A percentile compares a stretch with the other conserved stretches of the same genome.
phyloP scores from a whole-genome alignment of 2,329 filamentous ascomycete genomes.

The Xylariaceae sp. region DNA sequence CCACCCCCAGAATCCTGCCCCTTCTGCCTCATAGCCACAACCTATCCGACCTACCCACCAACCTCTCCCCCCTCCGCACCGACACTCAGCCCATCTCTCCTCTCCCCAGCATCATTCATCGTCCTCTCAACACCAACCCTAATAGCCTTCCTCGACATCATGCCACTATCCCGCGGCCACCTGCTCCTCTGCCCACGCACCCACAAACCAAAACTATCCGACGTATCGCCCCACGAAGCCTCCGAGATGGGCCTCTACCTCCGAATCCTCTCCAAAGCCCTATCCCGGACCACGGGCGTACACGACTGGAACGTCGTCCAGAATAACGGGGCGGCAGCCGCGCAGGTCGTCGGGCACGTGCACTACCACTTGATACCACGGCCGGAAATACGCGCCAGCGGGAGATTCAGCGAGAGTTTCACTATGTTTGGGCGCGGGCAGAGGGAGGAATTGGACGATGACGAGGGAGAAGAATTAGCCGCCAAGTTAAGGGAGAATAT shows the following conservation, averaged over 20 bases:
- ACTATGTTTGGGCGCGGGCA: slow-evolving; percentile 79
- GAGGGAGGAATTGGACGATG: slow-evolving; percentile 72
- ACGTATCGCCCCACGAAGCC: slow-evolving; percentile 62
- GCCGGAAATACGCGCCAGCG: slow-evolving; percentile 61
- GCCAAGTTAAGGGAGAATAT: slow-evolving; percentile 50
- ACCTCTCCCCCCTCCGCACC: slow-evolving; percentile 39
- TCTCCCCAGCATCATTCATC: slow-evolving; percentile 52
- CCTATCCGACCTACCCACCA: slow-evolving; percentile 49
- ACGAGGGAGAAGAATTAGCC: slow-evolving; percentile 64
- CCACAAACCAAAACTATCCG: slow-evolving; percentile 76
- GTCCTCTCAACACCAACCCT: slow-evolving; percentile 75
- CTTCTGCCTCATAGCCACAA: slow-evolving; percentile 58
- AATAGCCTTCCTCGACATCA: slow-evolving; percentile 88
- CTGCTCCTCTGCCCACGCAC: slow-evolving; percentile 74
- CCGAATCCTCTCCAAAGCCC: slow-evolving; percentile 68
- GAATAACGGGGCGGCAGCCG: slow-evolving; percentile 87
- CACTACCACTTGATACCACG: slow-evolving; percentile 94
- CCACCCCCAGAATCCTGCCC: slow-evolving; percentile 48
- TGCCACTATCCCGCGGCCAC: slow-evolving; percentile 82
- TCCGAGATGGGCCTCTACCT: slow-evolving; percentile 66
- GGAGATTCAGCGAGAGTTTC: slow-evolving; percentile 61
- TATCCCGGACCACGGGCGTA: slow-evolving; percentile 67
- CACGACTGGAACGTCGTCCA: slow-evolving; percentile 95
- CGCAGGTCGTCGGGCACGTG: slow-evolving; percentile 88
- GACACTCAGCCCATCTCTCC: slow-evolving; percentile 25